Conservation (phyloP, 2,329 filamentous ascomycete genomes). For the Ceratocystis huliohia region DNA sequence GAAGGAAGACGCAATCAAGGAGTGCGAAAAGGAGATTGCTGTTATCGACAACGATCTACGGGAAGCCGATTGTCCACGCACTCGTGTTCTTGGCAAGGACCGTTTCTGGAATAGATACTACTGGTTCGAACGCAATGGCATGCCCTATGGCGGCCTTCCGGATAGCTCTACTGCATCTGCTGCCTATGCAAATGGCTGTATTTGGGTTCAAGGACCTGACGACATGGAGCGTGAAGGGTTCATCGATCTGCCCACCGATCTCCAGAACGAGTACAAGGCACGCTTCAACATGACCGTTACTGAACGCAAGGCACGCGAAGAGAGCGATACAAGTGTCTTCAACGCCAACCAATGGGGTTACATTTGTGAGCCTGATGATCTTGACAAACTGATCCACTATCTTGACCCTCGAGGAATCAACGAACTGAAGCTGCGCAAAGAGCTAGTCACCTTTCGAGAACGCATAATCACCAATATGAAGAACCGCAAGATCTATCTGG, state of each 20-base stretch:
- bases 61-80: constrained; percentile 85
- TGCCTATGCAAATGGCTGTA: constrained; percentile 81
- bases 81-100: constrained; percentile 80
- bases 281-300: constrained; percentile 72
- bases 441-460: constrained; percentile 63
- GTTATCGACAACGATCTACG: constrained; percentile 82
- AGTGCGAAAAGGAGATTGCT: constrained; percentile 74
- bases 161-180: constrained; percentile 77
- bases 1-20: constrained; percentile 65
- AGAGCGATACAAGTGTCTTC: constrained; percentile 66
- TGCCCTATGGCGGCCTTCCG: constrained; percentile 85
- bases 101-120: constrained; percentile 98
- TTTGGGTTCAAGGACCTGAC: constrained; percentile 95
- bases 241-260: constrained; percentile 60
- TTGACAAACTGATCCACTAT: constrained; percentile 75
- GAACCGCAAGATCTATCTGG: constrained; percentile 61
- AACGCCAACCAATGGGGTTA: constrained; percentile 81
- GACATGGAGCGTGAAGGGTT: constrained; percentile 76
- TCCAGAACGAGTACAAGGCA: constrained; percentile 61
- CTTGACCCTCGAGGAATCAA: constrained; percentile 76
- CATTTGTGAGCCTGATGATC: constrained; percentile 63
- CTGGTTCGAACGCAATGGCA: constrained; percentile 97
- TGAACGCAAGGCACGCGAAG: constrained; percentile 74
- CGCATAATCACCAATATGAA: constrained; percentile 70
- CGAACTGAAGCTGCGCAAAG: constrained; percentile 77